A percentile compares a stretch with the other conserved stretches of the same genome.
phyloP scores from a whole-genome alignment of 176 grass and related monocot genomes.

The Tuctoria greenei region DNA sequence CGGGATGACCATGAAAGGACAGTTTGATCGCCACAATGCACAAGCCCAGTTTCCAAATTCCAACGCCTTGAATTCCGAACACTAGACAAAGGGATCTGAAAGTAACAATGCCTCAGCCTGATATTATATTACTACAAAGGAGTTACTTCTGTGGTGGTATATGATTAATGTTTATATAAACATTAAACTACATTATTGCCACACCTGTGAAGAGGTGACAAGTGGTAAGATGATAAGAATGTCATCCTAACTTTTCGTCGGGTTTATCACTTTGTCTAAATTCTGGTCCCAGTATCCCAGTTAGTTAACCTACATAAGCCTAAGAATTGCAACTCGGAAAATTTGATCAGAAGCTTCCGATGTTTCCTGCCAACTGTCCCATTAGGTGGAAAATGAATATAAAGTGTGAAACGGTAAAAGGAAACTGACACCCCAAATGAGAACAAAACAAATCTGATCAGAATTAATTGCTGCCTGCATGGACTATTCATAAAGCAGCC shows the following conservation, averaged over 20 bases:
- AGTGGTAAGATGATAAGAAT: too few species aligned
- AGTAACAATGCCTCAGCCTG: neutral
- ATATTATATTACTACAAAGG: neutral
- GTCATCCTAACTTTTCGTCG: too few species aligned
- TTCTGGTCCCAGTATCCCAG: neutral
- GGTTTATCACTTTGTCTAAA: too few species aligned
- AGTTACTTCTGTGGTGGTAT: neutral
- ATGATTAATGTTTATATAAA: neutral
- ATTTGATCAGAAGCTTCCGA: constrained; percentile 2
- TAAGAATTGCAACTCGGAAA: neutral
- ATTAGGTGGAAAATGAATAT: neutral
- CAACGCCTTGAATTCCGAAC: neutral
- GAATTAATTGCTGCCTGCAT: neutral
- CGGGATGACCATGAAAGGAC: neutral
- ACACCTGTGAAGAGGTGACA: too few species aligned
- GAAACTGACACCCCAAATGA: neutral
- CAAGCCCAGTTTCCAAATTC: neutral
- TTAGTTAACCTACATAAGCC: neutral
- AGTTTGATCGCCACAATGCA: constrained; percentile 5
- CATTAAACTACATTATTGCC: too few species aligned
- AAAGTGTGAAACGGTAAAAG: neutral
- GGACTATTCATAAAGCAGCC: neutral
- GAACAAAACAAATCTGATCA: neutral
- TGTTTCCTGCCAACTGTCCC: neutral
- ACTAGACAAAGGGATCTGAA: neutral